Conservation (phyloP, 768 basidiomycete species). For the Naematelia aurantialba region DNA sequence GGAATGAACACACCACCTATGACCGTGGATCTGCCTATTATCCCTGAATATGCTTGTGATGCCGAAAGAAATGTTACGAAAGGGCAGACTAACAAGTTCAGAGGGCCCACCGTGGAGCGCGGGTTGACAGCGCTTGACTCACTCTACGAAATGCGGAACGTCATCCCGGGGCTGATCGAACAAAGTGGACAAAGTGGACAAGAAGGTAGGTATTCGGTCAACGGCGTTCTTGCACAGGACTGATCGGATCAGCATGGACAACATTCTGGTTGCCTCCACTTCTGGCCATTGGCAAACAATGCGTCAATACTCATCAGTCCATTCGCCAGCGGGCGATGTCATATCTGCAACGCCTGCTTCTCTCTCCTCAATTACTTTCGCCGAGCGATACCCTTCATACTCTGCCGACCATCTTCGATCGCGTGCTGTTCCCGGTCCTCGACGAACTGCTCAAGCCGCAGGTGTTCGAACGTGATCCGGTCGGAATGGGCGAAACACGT, state of each 20-base stretch:
- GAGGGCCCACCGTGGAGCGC: slow-evolving; percentile 72
- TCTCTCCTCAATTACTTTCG: slow-evolving; percentile 67
- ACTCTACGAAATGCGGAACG: slow-evolving; percentile 67
- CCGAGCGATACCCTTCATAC: slow-evolving; percentile 57
- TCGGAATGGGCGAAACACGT: slow-evolving; percentile 86
- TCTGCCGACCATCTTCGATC: slow-evolving; percentile 80
- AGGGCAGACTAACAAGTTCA: slow-evolving; percentile 12
- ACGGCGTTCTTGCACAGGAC: neutral
- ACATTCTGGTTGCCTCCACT: slow-evolving; percentile 71
- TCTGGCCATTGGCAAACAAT: slow-evolving; percentile 70
- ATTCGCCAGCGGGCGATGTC: slow-evolving; percentile 75
- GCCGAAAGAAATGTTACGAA: neutral
- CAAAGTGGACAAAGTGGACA: slow-evolving; percentile 36
- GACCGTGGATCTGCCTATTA: too few species aligned
- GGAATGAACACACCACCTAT: too few species aligned
- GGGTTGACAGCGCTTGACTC: slow-evolving; percentile 80
- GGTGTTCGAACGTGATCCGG: slow-evolving; percentile 70
- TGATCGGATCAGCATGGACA: slow-evolving; percentile 63
- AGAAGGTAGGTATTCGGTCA: slow-evolving; percentile 46
- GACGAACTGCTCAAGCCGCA: slow-evolving; percentile 87
- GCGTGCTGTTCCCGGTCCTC: slow-evolving; percentile 82
- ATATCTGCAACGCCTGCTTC: slow-evolving; percentile 76
- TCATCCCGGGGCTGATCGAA: slow-evolving; percentile 61
- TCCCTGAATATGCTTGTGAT: too few species aligned
- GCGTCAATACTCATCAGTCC: slow-evolving; percentile 75